These are phyloP conservation scores for Debaryomycetaceae sp. DNA, from an alignment of 1,139 yeast species.

Conservation along the genomic window DNA sequence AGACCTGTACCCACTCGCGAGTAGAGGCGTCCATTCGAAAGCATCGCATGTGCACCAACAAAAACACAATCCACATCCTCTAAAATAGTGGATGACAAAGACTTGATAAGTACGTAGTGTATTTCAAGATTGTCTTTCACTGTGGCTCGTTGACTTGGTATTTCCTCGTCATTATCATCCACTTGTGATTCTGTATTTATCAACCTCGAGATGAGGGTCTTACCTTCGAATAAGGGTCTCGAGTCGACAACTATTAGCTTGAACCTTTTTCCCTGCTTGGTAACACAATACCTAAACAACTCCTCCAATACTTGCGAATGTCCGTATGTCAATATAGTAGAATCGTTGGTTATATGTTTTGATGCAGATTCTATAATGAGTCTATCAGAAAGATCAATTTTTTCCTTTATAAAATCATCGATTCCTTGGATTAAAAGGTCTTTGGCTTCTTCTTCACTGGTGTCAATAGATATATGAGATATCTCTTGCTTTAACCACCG, in stretches of 20 bases:
- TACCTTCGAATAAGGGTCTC: conserved; percentile 95
- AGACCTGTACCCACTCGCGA: conserved; percentile 95
- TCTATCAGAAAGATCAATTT: conserved; percentile 77
- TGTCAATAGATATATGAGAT: conserved; percentile 69
- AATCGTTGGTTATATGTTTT: conserved; percentile 69
- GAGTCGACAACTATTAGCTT: conserved; percentile 88
- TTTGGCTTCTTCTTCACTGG: conserved; percentile 73
- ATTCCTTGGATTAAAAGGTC: conserved; percentile 61
- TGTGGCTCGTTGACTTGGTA: conserved; percentile 17
- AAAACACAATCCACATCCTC: conserved; percentile 84
- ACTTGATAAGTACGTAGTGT: conserved; percentile 70
- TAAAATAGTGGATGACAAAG: conserved; percentile 73
- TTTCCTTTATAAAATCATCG: conserved; percentile 78
- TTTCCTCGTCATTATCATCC: conserved; percentile 26
- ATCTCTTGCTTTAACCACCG: conserved; percentile 96
- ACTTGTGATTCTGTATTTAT: conserved; percentile 28
- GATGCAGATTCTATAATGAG: conserved; percentile 83
- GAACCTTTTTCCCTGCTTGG: conserved; percentile 61
- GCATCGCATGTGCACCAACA: conserved; percentile 95
- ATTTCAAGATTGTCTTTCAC: conserved; percentile 35
- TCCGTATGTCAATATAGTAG: conserved; percentile 84
- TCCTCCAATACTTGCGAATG: conserved; percentile 81
- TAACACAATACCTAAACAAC: conserved; percentile 66
- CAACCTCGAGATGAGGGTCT: conserved; percentile 62
- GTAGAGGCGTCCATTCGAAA: conserved; percentile 89